Evolutionary conservation across 2,329 filamentous ascomycete genomes (phyloP).

Genomic region (Aspergillus sp.): DNA sequence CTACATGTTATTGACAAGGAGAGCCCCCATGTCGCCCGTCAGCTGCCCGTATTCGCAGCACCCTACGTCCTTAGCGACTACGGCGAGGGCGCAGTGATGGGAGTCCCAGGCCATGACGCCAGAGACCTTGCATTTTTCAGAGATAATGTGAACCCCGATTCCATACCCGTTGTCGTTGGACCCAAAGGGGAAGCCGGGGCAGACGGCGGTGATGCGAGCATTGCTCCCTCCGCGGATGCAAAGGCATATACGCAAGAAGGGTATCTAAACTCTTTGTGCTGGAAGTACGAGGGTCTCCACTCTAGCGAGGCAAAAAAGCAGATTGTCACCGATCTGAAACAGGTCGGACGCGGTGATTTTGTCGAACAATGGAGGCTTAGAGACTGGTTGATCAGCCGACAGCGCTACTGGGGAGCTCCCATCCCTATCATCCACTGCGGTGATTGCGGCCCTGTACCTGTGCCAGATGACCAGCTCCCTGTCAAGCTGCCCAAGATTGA

Average conservation of each 20-base stretch:
- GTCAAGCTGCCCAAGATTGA: slow-evolving; percentile 72
- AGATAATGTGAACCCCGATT: slow-evolving; percentile 62
- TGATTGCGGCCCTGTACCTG: slow-evolving; percentile 75
- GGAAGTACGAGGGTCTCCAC: slow-evolving; percentile 63
- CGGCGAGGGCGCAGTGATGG: slow-evolving; percentile 87
- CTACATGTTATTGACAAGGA: slow-evolving; percentile 58
- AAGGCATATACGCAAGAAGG: slow-evolving; percentile 66
- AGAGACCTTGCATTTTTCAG: slow-evolving; percentile 81
- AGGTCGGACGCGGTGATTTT: slow-evolving; percentile 60
- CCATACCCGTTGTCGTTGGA: slow-evolving; percentile 64
- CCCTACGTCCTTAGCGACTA: slow-evolving; percentile 85
- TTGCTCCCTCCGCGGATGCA: slow-evolving; percentile 43
- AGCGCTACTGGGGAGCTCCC: slow-evolving; percentile 87
- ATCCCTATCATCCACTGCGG: slow-evolving; percentile 85
- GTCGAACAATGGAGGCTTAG: slow-evolving; percentile 76
- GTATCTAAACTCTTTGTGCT: slow-evolving; percentile 66
- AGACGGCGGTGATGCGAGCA: slow-evolving; percentile 13
- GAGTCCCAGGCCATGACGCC: slow-evolving; percentile 80
- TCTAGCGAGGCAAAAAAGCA: slow-evolving; percentile 64
- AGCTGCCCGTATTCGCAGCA: slow-evolving; percentile 75
- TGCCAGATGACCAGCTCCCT: slow-evolving; percentile 74
- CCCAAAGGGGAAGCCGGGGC: slow-evolving; percentile 40
- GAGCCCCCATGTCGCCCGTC: slow-evolving; percentile 37
- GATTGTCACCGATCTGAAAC: slow-evolving; percentile 56
- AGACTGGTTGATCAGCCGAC: slow-evolving; percentile 90